Conservation (phyloP, 805 yeast species). For the Schizosaccharomyces osmophilus region DNA sequence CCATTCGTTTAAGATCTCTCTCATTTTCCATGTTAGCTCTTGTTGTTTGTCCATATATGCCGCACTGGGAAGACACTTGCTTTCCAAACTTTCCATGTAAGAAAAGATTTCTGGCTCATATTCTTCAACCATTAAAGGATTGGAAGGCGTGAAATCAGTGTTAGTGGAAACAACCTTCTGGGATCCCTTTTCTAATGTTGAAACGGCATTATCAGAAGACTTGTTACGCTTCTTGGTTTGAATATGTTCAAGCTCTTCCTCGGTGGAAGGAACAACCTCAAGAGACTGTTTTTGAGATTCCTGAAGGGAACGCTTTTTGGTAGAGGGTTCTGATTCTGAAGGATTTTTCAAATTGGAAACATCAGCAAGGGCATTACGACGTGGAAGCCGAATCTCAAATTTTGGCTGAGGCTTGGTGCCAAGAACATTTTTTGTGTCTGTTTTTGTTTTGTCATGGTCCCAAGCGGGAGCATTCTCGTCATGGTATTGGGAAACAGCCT, state of each 20-base stretch:
- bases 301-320: background rate
- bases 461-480: background rate
- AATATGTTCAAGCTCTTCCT: background rate
- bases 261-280: background rate
- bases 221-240: background rate
- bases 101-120: conserved; percentile 61
- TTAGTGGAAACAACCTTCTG: background rate
- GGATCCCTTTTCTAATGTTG: background rate
- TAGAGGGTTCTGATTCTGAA: background rate
- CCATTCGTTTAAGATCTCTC: conserved; percentile 78
- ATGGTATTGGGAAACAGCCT: background rate
- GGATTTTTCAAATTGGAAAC: background rate
- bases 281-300: background rate
- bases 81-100: conserved; percentile 52
- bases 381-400: background rate
- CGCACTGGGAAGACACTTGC: conserved; percentile 47
- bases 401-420: background rate
- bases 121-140: conserved; percentile 66
- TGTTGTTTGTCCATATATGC: conserved; percentile 63
- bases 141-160: background rate
- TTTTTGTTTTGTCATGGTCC: background rate
- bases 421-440: background rate
- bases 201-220: background rate
- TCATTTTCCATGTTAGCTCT: conserved; percentile 77
- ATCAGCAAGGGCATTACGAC: background rate